Base-by-base conservation (phyloP, 2,329 filamentous ascomycete species). In the Zelopaecilomyces penicillatus region DNA sequence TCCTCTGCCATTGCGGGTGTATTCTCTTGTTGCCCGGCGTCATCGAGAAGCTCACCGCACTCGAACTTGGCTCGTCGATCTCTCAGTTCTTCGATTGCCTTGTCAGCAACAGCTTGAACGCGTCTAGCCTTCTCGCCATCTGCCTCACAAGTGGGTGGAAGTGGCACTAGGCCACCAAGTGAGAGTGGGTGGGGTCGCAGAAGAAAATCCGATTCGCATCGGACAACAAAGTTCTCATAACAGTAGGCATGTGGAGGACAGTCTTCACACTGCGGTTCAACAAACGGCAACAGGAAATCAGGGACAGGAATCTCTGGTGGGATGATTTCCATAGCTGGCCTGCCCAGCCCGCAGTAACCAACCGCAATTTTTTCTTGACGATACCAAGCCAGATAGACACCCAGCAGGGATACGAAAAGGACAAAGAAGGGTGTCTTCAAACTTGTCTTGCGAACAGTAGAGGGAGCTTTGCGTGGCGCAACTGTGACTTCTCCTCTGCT, bases 341-440 rank as follows among this genome's bases (percentile, higher is more conserved):
- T 78, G 27, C 85, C 93, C 43, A 95, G 77, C 9, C 90, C 89
- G 61, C 93, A 98, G 60, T 95, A 98, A 31, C 94, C 93, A 19
- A 97, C 87, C 11, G 87, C 85, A n/a, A 95, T 71, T 73, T 97
- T 97, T 65, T 98, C 93, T 60, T 95, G 87, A 40, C 91, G 76
- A 70, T 90, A 98, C 78, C 90, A 93, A 6, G 78, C 78, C 30
- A 75, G 84, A 51, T 95, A 87, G 1, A 83, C 80, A 30, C 76
- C 76, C 5, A 93, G 63, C 7, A 93, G 66, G 0, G 84, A 82
- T 19, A 85, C 60, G 3, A 91, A 61, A 2, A 96, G 71, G 5
- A 89, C 78, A 61, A 80, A 80, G 3, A 91, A 71, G 11, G 87
- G 83, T 0, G 79, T 79, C 47, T 77, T 76, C 30, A 82, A 66